phyloP scores from a whole-genome alignment of 305 asterid species.

The Fraxinus latifolia region DNA sequence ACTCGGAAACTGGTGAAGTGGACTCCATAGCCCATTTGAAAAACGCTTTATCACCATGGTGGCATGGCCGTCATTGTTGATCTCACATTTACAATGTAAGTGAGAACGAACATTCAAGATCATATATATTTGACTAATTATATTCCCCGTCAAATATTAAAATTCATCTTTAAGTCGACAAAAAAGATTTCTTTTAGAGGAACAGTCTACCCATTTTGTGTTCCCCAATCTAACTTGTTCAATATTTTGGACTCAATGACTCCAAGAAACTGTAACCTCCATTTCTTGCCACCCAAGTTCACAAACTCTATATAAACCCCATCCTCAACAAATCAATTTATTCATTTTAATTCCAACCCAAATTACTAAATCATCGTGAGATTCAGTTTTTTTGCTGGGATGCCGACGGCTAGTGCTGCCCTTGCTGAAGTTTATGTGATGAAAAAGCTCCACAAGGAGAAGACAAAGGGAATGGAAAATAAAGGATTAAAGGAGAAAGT shows the following conservation, averaged over 20 bases:
- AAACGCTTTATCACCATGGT: neutral
- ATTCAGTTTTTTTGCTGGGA: neutral
- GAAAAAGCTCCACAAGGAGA: slow-evolving; percentile 34
- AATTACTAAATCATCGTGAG: neutral
- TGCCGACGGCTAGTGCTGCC: slow-evolving; percentile 28
- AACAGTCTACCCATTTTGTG: neutral
- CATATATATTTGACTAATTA: slow-evolving; percentile 1
- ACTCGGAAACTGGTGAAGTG: no score
- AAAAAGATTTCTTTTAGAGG: neutral
- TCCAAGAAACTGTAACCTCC: slow-evolving; percentile 7
- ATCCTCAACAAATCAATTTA: neutral
- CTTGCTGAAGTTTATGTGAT: slow-evolving; percentile 36
- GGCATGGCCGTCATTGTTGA: slow-evolving; percentile 5
- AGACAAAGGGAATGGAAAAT: slow-evolving; percentile 37
- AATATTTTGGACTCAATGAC: neutral
- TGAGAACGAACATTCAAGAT: neutral
- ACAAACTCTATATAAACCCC: slow-evolving; percentile 18
- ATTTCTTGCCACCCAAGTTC: slow-evolving; percentile 25
- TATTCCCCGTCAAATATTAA: neutral
- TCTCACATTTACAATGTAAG: neutral
- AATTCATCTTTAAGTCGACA: neutral
- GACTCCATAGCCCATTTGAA: no score
- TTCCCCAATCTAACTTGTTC: neutral
- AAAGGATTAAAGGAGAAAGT: neutral
- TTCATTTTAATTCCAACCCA: neutral